Evolutionary conservation across 2,329 filamentous ascomycete genomes (phyloP).

Genomic region (Fusarium robinianum): DNA sequence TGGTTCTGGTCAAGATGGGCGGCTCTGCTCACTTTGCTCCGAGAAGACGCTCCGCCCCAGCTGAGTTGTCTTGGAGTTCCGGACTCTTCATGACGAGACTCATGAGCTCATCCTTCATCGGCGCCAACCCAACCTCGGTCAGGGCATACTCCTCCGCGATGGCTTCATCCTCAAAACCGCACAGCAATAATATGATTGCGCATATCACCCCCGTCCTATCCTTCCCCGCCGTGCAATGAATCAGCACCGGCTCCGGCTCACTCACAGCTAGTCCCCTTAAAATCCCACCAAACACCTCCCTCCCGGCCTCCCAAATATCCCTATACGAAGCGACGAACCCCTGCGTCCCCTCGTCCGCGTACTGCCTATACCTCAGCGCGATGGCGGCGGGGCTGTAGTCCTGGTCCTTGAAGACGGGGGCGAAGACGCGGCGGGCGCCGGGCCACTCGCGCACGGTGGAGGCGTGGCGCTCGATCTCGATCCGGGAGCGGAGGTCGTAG

Average conservation of each 20-base stretch:
- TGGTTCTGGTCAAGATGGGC: too few species aligned
- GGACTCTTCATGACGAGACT: slow-evolving; percentile 55
- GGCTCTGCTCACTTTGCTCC: slow-evolving; percentile 45
- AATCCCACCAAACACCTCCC: slow-evolving; percentile 54
- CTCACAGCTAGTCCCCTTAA: slow-evolving; percentile 63
- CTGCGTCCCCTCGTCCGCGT: slow-evolving; percentile 57
- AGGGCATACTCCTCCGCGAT: slow-evolving; percentile 72
- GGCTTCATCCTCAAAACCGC: slow-evolving; percentile 60
- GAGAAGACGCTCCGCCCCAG: slow-evolving; percentile 52
- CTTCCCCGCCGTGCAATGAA: slow-evolving; percentile 79
- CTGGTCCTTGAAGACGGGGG: slow-evolving; percentile 65
- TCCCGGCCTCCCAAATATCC: slow-evolving; percentile 61
- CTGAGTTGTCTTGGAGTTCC: slow-evolving; percentile 51
- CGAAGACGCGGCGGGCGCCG: slow-evolving; percentile 58
- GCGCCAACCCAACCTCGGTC: slow-evolving; percentile 64
- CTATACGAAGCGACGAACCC: slow-evolving; percentile 68
- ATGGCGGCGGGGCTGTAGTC: slow-evolving; percentile 67
- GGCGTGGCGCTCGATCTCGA: slow-evolving; percentile 58
- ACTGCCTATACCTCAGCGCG: slow-evolving; percentile 63
- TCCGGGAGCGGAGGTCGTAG: slow-evolving; percentile 69
- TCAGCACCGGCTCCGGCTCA: slow-evolving; percentile 54
- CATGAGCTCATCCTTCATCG: slow-evolving; percentile 57
- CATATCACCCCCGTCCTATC: slow-evolving; percentile 75
- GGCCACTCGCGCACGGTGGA: slow-evolving; percentile 36
- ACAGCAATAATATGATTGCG: slow-evolving; percentile 67